These are phyloP conservation scores for Chenopodium album DNA, from an alignment of 148 eudicot species.

Conservation along the genomic window DNA sequence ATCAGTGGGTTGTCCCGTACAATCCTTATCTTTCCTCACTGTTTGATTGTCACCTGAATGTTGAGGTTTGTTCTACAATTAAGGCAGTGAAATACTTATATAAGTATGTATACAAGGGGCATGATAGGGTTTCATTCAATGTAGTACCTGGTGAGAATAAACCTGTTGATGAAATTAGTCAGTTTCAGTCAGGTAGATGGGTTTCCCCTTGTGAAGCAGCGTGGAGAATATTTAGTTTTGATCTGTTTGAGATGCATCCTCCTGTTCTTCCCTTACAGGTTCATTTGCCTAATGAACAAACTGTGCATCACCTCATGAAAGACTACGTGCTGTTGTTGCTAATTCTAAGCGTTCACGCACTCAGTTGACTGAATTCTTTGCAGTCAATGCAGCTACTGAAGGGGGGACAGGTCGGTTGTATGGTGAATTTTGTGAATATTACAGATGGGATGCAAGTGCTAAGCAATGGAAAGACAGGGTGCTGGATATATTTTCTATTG, in stretches of 20 bases:
- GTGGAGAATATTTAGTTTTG: conserved; percentile 19
- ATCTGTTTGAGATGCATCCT: conserved; percentile 20
- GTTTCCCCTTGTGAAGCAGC: conserved; percentile 10
- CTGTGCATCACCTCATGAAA: background rate
- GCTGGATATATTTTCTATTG: background rate
- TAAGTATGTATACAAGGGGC: background rate
- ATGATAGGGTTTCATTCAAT: background rate
- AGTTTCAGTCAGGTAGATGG: conserved; percentile 8
- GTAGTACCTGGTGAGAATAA: background rate
- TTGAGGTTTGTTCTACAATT: background rate
- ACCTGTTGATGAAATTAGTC: background rate
- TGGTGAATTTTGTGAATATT: background rate
- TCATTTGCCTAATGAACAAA: background rate
- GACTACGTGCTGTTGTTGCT: too few species aligned
- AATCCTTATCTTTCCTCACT: background rate
- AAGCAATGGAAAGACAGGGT: too few species aligned
- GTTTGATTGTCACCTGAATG: too few species aligned
- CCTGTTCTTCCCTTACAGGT: background rate
- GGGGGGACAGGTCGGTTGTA: background rate
- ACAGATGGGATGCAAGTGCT: background rate
- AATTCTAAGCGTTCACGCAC: background rate
- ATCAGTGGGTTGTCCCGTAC: conserved; percentile 10
- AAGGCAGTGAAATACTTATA: conserved; percentile 21
- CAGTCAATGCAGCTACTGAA: background rate
- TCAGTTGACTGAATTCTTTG: conserved; percentile 1